A percentile compares a stretch with the other conserved stretches of the same genome.
Evolutionary conservation across 2,329 filamentous ascomycete genomes (phyloP).

Genomic region (Onygenales sp.): DNA sequence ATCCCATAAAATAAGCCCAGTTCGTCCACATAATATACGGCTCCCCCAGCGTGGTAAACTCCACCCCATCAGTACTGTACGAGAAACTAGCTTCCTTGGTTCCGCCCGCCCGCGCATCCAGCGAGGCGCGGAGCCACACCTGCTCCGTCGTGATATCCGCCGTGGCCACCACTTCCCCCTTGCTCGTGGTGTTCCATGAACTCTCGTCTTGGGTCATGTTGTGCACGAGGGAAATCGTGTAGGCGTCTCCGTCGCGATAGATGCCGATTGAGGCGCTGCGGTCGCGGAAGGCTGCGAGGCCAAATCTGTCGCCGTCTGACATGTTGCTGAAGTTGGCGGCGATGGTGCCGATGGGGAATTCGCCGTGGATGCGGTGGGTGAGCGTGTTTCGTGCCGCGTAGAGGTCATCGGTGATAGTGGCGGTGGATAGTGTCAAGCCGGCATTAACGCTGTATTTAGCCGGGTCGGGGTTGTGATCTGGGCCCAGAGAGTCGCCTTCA

Average conservation of each 20-base stretch:
- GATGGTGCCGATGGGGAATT: slow-evolving; percentile 39
- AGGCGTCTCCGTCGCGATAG: slow-evolving; percentile 24
- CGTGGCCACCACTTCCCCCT: slow-evolving; percentile 19
- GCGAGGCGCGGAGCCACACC: slow-evolving; percentile 31
- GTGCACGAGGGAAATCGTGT: slow-evolving; percentile 25
- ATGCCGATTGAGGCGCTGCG: slow-evolving; percentile 45
- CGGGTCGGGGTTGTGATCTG: slow-evolving; percentile 47
- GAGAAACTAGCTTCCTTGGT: slow-evolving; percentile 26
- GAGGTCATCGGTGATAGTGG: slow-evolving; percentile 44
- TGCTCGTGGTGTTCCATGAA: slow-evolving; percentile 23
- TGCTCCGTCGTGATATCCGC: slow-evolving; percentile 11
- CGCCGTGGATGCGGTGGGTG: slow-evolving; percentile 33
- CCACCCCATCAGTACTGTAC: slow-evolving; percentile 37
- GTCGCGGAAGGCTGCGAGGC: slow-evolving; percentile 46
- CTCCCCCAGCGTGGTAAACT: slow-evolving; percentile 26
- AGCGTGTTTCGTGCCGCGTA: slow-evolving; percentile 34
- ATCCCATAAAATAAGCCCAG: slow-evolving; percentile 42
- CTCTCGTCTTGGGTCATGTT: slow-evolving; percentile 26
- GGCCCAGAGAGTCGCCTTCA: slow-evolving; percentile 29
- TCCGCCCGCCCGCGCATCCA: slow-evolving; percentile 25
- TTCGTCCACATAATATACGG: slow-evolving; percentile 30
- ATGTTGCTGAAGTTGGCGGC: slow-evolving; percentile 41
- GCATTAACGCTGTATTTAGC: slow-evolving; percentile 36
- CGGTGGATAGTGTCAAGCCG: slow-evolving; percentile 40
- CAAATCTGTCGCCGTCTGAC: slow-evolving; percentile 43